Evolutionary conservation across 768 basidiomycete species (phyloP).

Genomic region (Neoboletus magnificus): DNA sequence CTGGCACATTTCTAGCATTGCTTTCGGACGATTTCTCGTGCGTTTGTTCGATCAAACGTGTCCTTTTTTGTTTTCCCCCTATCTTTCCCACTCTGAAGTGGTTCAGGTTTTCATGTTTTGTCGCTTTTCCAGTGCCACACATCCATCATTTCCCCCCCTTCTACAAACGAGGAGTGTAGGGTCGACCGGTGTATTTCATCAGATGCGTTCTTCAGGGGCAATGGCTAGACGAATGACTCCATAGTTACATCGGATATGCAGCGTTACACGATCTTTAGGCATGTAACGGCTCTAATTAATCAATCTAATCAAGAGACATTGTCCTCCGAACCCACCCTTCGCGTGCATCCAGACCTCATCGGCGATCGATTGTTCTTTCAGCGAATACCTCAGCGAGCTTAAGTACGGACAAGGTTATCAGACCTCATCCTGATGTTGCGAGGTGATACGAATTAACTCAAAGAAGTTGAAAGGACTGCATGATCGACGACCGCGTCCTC

Average conservation of each 20-base stretch:
- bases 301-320: too few species aligned
- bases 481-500: too few species aligned
- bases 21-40: conserved; percentile 5
- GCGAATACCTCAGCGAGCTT: background rate
- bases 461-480: background rate
- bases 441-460: background rate
- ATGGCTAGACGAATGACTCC: background rate
- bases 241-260: too few species aligned
- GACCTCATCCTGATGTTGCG: too few species aligned
- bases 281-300: too few species aligned
- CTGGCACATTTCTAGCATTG: background rate
- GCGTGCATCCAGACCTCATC: background rate
- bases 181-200: background rate
- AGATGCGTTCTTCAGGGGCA: background rate
- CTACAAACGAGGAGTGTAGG: conserved; percentile 4
- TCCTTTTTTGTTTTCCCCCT: background rate
- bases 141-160: background rate
- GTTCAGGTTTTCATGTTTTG: too few species aligned
- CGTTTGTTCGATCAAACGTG: background rate
- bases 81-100: too few species aligned
- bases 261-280: too few species aligned
- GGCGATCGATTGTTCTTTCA: too few species aligned
- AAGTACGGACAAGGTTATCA: background rate
- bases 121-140: background rate
- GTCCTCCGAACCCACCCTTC: background rate